Conservation (phyloP, 805 yeast genomes). For the Lipomyces sp. region DNA sequence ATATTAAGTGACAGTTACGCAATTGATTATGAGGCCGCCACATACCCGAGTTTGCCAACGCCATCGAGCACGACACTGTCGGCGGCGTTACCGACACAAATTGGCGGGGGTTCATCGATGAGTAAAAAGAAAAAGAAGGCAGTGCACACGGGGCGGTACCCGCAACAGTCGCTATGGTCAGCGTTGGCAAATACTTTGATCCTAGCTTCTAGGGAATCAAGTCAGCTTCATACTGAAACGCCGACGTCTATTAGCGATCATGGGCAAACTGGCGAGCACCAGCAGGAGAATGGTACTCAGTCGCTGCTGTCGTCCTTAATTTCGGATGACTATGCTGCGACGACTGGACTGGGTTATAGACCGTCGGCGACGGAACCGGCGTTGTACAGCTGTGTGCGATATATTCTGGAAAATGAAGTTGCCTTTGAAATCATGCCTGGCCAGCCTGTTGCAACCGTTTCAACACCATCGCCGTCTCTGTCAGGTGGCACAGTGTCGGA, state of each 20-base stretch:
- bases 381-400: slow-evolving; percentile 40
- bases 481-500: neutral
- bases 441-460: neutral
- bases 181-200: slow-evolving; percentile 45
- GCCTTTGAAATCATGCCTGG: slow-evolving; percentile 42
- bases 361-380: slow-evolving; percentile 33
- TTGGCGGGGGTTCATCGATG: slow-evolving; percentile 26
- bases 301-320: slow-evolving; percentile 28
- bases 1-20: slow-evolving; percentile 33
- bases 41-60: slow-evolving; percentile 8
- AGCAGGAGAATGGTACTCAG: slow-evolving; percentile 12
- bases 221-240: slow-evolving; percentile 17
- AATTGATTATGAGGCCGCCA: slow-evolving; percentile 28
- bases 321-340: slow-evolving; percentile 25
- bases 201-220: slow-evolving; percentile 45
- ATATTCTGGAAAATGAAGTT: slow-evolving; percentile 44
- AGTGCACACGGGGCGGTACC: slow-evolving; percentile 33
- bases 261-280: slow-evolving; percentile 5
- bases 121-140: slow-evolving; percentile 42
- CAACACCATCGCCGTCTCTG: slow-evolving; percentile 1
- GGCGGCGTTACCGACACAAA: neutral
- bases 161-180: slow-evolving; percentile 47
- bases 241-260: neutral
- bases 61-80: neutral
- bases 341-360: slow-evolving; percentile 20